Evolutionary conservation across 2,329 filamentous ascomycete genomes (phyloP).

Genomic region (Exserohilum rostratum): DNA sequence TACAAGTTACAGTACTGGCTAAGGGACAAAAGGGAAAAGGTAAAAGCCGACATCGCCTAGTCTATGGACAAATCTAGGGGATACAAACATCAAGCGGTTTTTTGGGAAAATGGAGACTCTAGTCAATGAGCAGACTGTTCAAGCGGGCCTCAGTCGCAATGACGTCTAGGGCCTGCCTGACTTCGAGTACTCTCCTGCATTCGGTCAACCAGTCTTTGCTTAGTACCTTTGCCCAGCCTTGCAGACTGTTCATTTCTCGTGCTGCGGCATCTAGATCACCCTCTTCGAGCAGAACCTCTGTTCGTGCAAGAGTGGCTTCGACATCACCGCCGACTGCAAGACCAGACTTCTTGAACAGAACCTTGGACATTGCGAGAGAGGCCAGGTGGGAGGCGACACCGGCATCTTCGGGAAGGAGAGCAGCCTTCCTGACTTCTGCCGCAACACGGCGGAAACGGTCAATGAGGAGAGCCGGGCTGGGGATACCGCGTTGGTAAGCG

Average conservation of each 20-base stretch:
- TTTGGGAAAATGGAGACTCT: constrained; percentile 5
- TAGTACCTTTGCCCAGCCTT: constrained; percentile 94
- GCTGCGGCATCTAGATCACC: constrained; percentile 90
- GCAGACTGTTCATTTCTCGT: constrained; percentile 89
- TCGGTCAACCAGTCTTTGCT: constrained; percentile 93
- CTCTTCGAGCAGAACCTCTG: constrained; percentile 89
- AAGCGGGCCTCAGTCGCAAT: constrained; percentile 89
- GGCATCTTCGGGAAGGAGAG: constrained; percentile 87
- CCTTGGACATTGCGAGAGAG: constrained; percentile 85
- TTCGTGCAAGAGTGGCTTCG: constrained; percentile 88
- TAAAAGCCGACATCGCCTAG: neutral
- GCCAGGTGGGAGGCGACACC: constrained; percentile 94
- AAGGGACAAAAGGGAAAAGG: constrained; percentile 11
- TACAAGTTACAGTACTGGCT: constrained; percentile 17
- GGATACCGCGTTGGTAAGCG: constrained; percentile 91
- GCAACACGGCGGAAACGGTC: constrained; percentile 96
- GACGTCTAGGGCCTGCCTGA: constrained; percentile 93
- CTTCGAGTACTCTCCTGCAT: constrained; percentile 89
- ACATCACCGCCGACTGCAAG: constrained; percentile 85
- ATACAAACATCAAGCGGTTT: neutral
- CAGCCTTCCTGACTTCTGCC: constrained; percentile 90
- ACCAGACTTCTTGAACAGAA: constrained; percentile 88
- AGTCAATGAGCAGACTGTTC: constrained; percentile 85
- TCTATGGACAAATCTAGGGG: constrained; percentile 7
- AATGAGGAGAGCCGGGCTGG: constrained; percentile 82